phyloP scores from a whole-genome alignment of 1,139 yeast species.

The Zygosaccharomyces pseudobailii region DNA sequence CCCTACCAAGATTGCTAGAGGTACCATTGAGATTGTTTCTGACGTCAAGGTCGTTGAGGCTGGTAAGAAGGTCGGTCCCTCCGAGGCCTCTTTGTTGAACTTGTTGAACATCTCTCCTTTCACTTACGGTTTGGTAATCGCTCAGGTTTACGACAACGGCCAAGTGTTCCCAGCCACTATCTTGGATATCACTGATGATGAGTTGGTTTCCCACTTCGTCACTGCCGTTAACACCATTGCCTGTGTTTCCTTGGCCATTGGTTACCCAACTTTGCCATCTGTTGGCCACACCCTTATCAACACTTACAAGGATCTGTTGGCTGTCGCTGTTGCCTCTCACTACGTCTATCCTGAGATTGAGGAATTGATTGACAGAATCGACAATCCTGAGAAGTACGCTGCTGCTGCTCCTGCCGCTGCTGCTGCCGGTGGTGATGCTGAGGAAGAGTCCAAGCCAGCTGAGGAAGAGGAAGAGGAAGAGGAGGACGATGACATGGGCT shows the following conservation, averaged over 20 bases:
- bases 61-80: constrained; percentile 92
- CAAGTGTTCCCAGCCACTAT: constrained; percentile 95
- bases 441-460: constrained; percentile 60
- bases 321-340: constrained; percentile 97
- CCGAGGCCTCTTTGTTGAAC: constrained; percentile 98
- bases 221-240: constrained; percentile 92
- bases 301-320: constrained; percentile 98
- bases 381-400: constrained; percentile 99
- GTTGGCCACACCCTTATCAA: constrained; percentile 98
- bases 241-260: constrained; percentile 92
- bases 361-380: constrained; percentile 98
- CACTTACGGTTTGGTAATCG: constrained; percentile 96
- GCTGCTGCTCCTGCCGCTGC: constrained; percentile 89
- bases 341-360: constrained; percentile 99
- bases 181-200: constrained; percentile 98
- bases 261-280: constrained; percentile 99
- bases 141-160: constrained; percentile 97
- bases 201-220: constrained; percentile 87
- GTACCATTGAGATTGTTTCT: constrained; percentile 98
- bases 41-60: constrained; percentile 94
- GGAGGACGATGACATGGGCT: constrained; percentile 88
- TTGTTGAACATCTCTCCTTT: constrained; percentile 99
- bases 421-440: constrained; percentile 55
- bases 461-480: constrained; percentile 75
- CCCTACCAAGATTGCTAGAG: constrained; percentile 99